Base-by-base conservation (phyloP, 2,329 filamentous ascomycete genomes). In the Nothopassalora personata region DNA sequence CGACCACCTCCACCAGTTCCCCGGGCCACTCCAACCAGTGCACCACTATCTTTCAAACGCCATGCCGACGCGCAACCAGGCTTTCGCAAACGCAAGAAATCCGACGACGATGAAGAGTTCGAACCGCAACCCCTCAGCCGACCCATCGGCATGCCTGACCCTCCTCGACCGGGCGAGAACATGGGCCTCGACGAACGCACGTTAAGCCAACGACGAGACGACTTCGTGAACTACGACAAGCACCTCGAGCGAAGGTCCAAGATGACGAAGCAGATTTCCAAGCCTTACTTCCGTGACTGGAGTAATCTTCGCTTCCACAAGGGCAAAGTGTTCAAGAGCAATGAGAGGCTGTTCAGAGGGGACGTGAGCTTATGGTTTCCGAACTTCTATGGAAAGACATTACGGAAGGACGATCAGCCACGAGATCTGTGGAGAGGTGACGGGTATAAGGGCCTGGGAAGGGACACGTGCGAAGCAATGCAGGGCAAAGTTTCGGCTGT, bases 211-310 rank as follows among this genome's bases (percentile, higher is more conserved):
- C 84, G 85, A 53, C 82, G 86, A 45, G 85, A 90, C 64, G 91
- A 96, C 71, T 91, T 96, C 71, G 85, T 90, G 64, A 81, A 94
- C 75, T 92, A 90, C 70, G 87, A 94, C 59, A 92, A 90, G 74
- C 92, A 97, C 72, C 76, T 97, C 7, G 80, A 83, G 64, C 83
- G 86, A 65, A 84, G 93, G 64, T 83, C 89, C 67, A 81, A 90
- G 71, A 79, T 97, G 88, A 72, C 89, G 48, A 82, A 84, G 66
- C 86, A 91, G 73, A 87, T 95, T 70, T 80, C 87, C 19, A 89
- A 90, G 59, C 92, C 93, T 1, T 99, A 99, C 76, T 99, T 96
- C 78, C 89, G 91, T 73, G 93, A 99, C 80, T 97, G 91, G 89
- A 85, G 84, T 60, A 94, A 95, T 76, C 83, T 97, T 74, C 81